Percentiles rank a stretch among this genome's conserved stretches.
Evolutionary conservation across 2,329 filamentous ascomycete species (phyloP).

Genomic region (Aspergillus ibericus): DNA sequence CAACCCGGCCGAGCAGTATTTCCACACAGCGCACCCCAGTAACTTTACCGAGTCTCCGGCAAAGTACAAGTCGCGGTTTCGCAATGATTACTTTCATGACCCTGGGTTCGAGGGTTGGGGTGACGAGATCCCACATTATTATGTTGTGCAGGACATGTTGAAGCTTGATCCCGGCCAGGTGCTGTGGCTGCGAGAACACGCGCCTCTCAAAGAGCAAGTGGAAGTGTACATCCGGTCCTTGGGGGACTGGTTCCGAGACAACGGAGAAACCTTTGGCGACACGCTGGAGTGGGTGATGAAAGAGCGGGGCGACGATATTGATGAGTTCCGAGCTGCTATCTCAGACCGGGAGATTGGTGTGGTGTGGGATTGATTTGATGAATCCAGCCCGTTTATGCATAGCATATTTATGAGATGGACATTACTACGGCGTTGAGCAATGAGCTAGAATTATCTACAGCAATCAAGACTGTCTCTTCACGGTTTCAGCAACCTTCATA

Average conservation of each 20-base stretch:
- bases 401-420: background rate
- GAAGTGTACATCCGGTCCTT: constrained; percentile 53
- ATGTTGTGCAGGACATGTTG: constrained; percentile 64
- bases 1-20: constrained; percentile 19
- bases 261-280: constrained; percentile 62
- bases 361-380: constrained; percentile 19
- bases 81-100: constrained; percentile 51
- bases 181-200: constrained; percentile 57
- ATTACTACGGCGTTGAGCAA: background rate
- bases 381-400: background rate
- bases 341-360: constrained; percentile 34
- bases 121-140: constrained; percentile 64
- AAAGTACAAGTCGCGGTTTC: constrained; percentile 49
- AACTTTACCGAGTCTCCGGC: constrained; percentile 25
- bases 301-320: constrained; percentile 55
- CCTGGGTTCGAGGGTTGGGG: constrained; percentile 63
- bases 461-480: background rate
- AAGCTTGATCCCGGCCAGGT: constrained; percentile 63
- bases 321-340: constrained; percentile 38
- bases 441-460: background rate
- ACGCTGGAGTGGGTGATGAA: constrained; percentile 58
- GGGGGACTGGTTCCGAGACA: constrained; percentile 64
- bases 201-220: constrained; percentile 58
- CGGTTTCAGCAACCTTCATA: no score
- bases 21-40: constrained; percentile 25